Evolutionary conservation across 2,329 filamentous ascomycete species (phyloP), one percentile per base, ranked within the genome.

Genomic region (Epichloe hybrida): DNA sequence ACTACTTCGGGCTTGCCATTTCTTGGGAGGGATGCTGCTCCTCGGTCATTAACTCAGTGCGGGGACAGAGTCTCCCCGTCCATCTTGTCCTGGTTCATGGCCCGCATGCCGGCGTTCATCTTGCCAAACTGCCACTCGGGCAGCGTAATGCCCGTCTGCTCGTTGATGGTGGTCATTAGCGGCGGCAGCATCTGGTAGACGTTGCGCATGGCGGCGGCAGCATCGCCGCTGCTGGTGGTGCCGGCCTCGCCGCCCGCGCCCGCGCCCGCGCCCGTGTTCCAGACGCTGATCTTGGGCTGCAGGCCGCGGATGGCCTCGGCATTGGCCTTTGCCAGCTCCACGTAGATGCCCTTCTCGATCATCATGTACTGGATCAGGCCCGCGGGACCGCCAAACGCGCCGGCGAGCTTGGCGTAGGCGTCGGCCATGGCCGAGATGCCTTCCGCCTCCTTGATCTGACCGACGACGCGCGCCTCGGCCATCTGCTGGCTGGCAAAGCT

Each of bases 221-320:
- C 82, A 50, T 77, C 70, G 41, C 23, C 20, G 20, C 20, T 21
- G 20, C 20, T 3, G 17, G 17, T 17, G 17, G 17, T 17, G 20
- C 84, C 76, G 52, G 86, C 82, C 50, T 77, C 70, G 42, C 67
- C 64, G 27, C 66, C 69, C 41, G 62, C 69, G n/a, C 67, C 70
- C 20, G 63, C 62, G 15, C 63, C 62, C 11, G 67, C 69, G 3
- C 86, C 86, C 8, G 88, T 94, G 64, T 88, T 93, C 88, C 88
- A 95, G 27, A 91, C 81, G 55, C 83, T 89, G 70, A 94, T 93
- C 82, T 94, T 94, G 56, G 88, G 88, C 65, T 89, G 79, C 57
- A 94, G 69, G 27, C 88, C 88, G 48, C 79, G 74, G 62, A 94
- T 79, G 35, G 86, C 88, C 35, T 74, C 65, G 45, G 84, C 87